These are phyloP conservation scores for Trametes cingulata DNA, from an alignment of 768 basidiomycete genomes.

Conservation along the genomic window DNA sequence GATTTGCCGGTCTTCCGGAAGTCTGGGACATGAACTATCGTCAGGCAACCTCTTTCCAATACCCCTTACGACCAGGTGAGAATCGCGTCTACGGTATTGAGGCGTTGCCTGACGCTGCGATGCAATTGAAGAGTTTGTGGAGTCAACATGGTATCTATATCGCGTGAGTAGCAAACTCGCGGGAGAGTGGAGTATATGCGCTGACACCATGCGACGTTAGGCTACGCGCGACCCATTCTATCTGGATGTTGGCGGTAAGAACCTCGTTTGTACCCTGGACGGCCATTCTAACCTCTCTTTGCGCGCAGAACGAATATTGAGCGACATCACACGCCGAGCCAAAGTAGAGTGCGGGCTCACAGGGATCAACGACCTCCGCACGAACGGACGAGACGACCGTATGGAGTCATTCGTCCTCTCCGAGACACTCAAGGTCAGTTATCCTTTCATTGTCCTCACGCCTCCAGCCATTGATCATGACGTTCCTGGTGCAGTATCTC, in stretches of 20 bases:
- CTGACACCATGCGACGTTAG: constrained; percentile 40
- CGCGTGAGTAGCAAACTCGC: constrained; percentile 47
- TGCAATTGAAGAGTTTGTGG: constrained; percentile 72
- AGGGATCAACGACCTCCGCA: constrained; percentile 77
- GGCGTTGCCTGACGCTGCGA: background rate
- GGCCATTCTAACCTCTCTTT: background rate
- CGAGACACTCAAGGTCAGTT: constrained; percentile 83
- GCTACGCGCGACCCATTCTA: constrained; percentile 93
- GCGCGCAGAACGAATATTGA: constrained; percentile 63
- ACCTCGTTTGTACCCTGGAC: background rate
- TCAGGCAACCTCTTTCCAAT: constrained; percentile 72
- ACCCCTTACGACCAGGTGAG: constrained; percentile 75
- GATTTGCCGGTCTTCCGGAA: constrained; percentile 87
- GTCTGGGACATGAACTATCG: constrained; percentile 82
- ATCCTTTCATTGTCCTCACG: background rate
- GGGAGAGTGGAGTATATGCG: background rate
- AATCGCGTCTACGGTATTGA: background rate
- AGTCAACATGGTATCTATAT: constrained; percentile 96
- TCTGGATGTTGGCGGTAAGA: constrained; percentile 68
- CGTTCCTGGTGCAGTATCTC: constrained; percentile 64
- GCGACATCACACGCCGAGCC: constrained; percentile 70
- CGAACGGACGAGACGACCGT: constrained; percentile 80
- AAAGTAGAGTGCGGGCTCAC: constrained; percentile 87
- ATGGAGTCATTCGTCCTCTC: constrained; percentile 98
- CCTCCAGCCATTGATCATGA: background rate